Conservation (phyloP, 2,329 filamentous ascomycete species). For the Seiridium unicorne region DNA sequence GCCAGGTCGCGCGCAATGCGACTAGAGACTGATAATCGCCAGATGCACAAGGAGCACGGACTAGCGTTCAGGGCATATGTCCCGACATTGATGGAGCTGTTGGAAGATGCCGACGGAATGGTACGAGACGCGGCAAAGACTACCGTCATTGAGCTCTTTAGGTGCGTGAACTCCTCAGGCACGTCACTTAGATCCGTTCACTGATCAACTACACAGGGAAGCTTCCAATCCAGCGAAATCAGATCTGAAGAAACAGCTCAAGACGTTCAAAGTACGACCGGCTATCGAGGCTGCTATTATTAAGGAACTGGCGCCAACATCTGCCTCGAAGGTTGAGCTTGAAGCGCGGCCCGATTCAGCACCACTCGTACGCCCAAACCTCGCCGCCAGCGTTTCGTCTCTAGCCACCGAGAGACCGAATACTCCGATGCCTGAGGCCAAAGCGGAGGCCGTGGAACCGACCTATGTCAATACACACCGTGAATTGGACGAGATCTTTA, state of each 20-base stretch:
- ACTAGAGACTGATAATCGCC: slow-evolving; percentile 12
- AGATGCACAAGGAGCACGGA: slow-evolving; percentile 80
- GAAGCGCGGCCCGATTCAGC: slow-evolving; percentile 40
- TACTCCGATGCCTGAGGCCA: slow-evolving; percentile 62
- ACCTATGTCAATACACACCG: slow-evolving; percentile 79
- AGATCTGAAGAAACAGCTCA: slow-evolving; percentile 83
- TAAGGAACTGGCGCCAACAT: slow-evolving; percentile 63
- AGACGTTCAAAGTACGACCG: slow-evolving; percentile 79
- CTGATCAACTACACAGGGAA: slow-evolving; percentile 44
- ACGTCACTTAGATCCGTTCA: background rate
- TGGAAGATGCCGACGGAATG: slow-evolving; percentile 86
- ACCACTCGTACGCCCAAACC: slow-evolving; percentile 31
- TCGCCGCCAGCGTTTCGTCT: slow-evolving; percentile 53
- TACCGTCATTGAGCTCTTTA: slow-evolving; percentile 84
- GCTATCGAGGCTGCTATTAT: slow-evolving; percentile 82
- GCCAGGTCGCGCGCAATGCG: background rate
- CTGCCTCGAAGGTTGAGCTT: slow-evolving; percentile 30
- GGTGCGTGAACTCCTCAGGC: slow-evolving; percentile 43
- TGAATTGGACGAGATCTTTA: slow-evolving; percentile 85
- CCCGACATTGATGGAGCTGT: slow-evolving; percentile 75
- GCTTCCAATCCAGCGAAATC: slow-evolving; percentile 82
- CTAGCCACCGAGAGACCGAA: slow-evolving; percentile 48
- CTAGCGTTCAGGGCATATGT: slow-evolving; percentile 84
- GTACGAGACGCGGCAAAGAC: slow-evolving; percentile 83
- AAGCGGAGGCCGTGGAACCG: slow-evolving; percentile 71